Evolutionary conservation across 2,329 filamentous ascomycete species (phyloP).

Genomic region (Macrophomina tecta): DNA sequence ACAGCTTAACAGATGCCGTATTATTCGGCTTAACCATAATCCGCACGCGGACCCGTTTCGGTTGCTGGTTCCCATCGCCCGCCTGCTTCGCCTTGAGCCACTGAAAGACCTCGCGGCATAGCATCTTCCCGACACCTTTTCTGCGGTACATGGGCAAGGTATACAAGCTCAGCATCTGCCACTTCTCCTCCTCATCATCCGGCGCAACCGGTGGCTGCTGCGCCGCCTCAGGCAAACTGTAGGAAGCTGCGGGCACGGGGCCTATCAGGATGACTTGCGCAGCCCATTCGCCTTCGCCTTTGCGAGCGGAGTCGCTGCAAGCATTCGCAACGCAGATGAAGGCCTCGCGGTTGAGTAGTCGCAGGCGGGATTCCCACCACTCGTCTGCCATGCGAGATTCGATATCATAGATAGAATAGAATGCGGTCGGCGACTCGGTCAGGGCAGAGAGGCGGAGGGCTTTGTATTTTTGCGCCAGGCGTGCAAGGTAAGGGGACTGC

Average conservation of each 20-base stretch:
- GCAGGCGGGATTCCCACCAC: neutral
- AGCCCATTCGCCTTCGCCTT: neutral
- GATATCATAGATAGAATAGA: neutral
- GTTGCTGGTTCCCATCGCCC: too few species aligned
- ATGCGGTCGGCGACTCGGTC: neutral
- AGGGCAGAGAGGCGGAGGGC: neutral
- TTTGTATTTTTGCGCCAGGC: neutral
- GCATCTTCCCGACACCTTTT: too few species aligned
- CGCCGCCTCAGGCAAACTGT: neutral
- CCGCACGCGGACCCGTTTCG: too few species aligned
- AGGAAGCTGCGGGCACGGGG: neutral
- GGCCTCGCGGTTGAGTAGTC: neutral
- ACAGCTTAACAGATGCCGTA: too few species aligned
- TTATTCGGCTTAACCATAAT: too few species aligned
- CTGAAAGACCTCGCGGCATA: too few species aligned
- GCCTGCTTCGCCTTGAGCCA: too few species aligned
- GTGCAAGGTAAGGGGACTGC: too few species aligned
- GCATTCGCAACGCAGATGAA: neutral
- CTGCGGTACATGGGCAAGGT: too few species aligned
- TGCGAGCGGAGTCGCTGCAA: neutral
- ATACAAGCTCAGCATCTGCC: too few species aligned
- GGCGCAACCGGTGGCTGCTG: neutral
- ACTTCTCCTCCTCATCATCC: too few species aligned
- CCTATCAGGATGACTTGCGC: neutral
- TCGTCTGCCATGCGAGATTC: neutral